Base-by-base conservation (phyloP, 2,329 filamentous ascomycete genomes). In the Arthroderma sp. region DNA sequence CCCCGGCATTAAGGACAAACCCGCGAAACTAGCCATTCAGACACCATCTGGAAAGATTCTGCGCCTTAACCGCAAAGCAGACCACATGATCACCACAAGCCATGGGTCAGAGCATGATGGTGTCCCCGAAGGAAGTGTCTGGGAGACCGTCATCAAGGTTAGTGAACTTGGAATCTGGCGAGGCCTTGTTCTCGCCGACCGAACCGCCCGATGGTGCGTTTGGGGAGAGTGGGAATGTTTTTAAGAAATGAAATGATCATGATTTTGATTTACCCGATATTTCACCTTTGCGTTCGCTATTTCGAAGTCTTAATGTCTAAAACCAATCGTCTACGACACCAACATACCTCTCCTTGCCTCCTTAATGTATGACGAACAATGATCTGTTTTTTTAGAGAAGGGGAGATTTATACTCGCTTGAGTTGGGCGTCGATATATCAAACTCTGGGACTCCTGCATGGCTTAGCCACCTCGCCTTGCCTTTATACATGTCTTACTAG, bases 1-100 rank as follows among this genome's bases (percentile, higher is more conserved):
- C 6, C 38, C 36, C 9, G 38, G 22, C 5, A 36, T 43, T 4
- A 58, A 61, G 1, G 63, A 79, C 59, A 98, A 98, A 63, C 89
- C 91, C 2, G 91, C 91, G 4, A 98, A 98, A 64, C 66, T 98
- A 44, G 91, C 91, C 0, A 89, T 98, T 45, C 91, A 98, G 65
- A 86, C 84, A 4, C 91, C 91, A 0, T 84, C 82, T 29, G 91
- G 93, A 49, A 96, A 96, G 68, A 96, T 98, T 53, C 75, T 96
- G 47, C 74, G 91, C 43, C 71, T 72, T 30, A 69, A 61, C 29
- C 63, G 69, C 28, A 71, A 70, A 50, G 62, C 65, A 5, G 69
- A 71, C 36, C 66, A 69, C 45, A 64, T 67, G 58, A 56, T 65
- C 42, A 55, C 61, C 33, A 52, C 55, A 5, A 60, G 54, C 10